Conservation (phyloP, 2,329 filamentous ascomycete genomes). For the Sclerotinia trifoliorum region DNA sequence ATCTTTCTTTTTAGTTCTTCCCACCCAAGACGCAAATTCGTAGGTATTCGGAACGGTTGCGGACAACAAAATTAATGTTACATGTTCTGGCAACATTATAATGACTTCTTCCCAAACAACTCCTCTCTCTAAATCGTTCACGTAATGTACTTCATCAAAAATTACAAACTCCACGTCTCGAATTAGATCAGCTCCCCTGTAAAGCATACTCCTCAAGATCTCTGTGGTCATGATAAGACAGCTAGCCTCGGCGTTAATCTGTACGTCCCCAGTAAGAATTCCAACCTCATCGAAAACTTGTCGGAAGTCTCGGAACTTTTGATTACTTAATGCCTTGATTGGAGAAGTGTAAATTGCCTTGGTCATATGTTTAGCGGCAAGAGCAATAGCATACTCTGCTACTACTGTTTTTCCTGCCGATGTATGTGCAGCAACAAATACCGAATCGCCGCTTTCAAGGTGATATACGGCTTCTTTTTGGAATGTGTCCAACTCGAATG, state of each 20-base stretch:
- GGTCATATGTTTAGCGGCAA: constrained; percentile 98
- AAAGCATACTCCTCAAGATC: constrained; percentile 96
- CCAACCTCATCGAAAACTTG: constrained; percentile 91
- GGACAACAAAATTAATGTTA: constrained; percentile 90
- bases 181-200: constrained; percentile 91
- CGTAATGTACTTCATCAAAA: constrained; percentile 98
- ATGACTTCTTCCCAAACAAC: constrained; percentile 99
- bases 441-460: constrained; percentile 91
- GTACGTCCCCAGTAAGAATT: constrained; percentile 94
- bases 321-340: constrained; percentile 97
- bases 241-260: constrained; percentile 95
- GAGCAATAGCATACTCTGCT: constrained; percentile 93
- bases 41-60: constrained; percentile 97
- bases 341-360: constrained; percentile 99
- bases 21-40: constrained; percentile 98
- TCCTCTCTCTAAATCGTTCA: constrained; percentile 92
- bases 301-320: constrained; percentile 96
- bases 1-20: constrained; percentile 95
- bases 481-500: constrained; percentile 95
- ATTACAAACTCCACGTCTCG: constrained; percentile 98
- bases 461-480: constrained; percentile 99
- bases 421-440: constrained; percentile 96
- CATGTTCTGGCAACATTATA: constrained; percentile 97
- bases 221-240: constrained; percentile 99
- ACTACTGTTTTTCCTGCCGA: constrained; percentile 98